These are phyloP conservation scores for Aspergillus candidus DNA, from an alignment of 2,329 filamentous ascomycete genomes.

Conservation along the genomic window DNA sequence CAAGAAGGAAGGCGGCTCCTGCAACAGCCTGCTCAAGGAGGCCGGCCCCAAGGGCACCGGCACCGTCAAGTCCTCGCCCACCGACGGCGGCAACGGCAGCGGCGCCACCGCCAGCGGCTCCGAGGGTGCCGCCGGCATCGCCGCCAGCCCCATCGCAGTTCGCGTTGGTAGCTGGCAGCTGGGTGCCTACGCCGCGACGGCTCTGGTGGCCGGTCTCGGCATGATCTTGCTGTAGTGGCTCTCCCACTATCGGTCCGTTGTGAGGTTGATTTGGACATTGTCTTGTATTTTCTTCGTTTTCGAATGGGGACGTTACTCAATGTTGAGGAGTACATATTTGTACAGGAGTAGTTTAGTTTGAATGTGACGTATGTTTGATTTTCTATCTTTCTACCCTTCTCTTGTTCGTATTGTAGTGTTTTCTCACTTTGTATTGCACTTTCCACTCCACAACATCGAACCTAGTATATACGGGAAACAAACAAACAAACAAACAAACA, in stretches of 20 bases:
- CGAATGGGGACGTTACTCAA: too few species aligned
- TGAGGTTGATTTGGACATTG: background rate
- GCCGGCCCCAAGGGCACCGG: slow-evolving; percentile 38
- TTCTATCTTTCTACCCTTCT: too few species aligned
- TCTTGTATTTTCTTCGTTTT: too few species aligned
- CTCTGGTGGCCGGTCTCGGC: slow-evolving; percentile 39
- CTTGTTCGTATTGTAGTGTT: too few species aligned
- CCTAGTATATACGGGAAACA: too few species aligned
- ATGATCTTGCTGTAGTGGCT: slow-evolving; percentile 43
- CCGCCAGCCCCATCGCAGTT: slow-evolving; percentile 28
- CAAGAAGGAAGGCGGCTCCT: slow-evolving; percentile 29
- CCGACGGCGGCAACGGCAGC: slow-evolving; percentile 19
- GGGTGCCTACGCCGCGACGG: slow-evolving; percentile 40
- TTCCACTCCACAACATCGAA: too few species aligned
- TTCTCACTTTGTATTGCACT: too few species aligned
- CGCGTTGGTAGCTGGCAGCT: slow-evolving; percentile 37
- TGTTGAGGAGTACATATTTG: background rate
- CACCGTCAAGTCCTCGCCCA: slow-evolving; percentile 32
- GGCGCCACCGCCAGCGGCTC: slow-evolving; percentile 17
- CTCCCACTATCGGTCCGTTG: background rate
- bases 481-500: too few species aligned
- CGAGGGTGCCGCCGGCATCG: slow-evolving; percentile 27
- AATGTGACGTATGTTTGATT: too few species aligned
- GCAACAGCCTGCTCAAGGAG: slow-evolving; percentile 31
- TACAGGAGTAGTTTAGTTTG: too few species aligned